Evolutionary conservation across 2,329 filamentous ascomycete genomes (phyloP).

Genomic region (Fusarium ambrosium): DNA sequence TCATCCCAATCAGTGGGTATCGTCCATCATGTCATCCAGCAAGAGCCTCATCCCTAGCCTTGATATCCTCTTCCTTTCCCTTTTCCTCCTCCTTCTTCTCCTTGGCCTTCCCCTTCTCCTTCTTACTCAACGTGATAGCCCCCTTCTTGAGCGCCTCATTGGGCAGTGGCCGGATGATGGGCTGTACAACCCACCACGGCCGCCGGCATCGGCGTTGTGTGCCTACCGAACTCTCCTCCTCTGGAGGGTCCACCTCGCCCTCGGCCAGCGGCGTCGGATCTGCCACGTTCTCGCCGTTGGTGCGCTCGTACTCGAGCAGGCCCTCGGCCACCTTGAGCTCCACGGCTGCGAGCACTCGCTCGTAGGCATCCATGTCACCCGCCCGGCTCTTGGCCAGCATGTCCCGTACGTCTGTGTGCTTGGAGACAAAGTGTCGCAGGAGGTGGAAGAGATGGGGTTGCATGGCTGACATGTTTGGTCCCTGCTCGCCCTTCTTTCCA

Average conservation of each 20-base stretch:
- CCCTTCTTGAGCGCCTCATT: constrained; percentile 89
- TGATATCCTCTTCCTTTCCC: constrained; percentile 43
- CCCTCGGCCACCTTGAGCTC: constrained; percentile 82
- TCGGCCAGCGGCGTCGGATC: constrained; percentile 48
- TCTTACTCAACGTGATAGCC: constrained; percentile 80
- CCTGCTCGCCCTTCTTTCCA: constrained; percentile 55
- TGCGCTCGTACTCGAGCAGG: constrained; percentile 74
- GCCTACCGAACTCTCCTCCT: constrained; percentile 72
- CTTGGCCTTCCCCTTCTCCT: constrained; percentile 63
- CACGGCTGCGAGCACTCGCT: constrained; percentile 80
- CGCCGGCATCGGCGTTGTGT: constrained; percentile 80
- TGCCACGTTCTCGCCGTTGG: constrained; percentile 63
- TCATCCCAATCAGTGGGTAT: constrained; percentile 3
- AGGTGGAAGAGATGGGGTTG: constrained; percentile 96
- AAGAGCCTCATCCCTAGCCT: constrained; percentile 43
- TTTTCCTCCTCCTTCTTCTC: constrained; percentile 42
- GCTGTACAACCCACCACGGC: constrained; percentile 92
- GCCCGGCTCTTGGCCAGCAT: constrained; percentile 77
- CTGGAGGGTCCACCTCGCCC: constrained; percentile 54
- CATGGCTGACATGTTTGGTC: constrained; percentile 80
- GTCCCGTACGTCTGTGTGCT: constrained; percentile 87
- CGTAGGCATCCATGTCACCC: constrained; percentile 82
- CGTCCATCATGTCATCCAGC: constrained; percentile 38
- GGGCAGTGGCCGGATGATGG: constrained; percentile 87
- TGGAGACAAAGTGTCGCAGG: constrained; percentile 82